Base-by-base conservation (phyloP, 164 flowering plant genomes). In the Chloranthus sessilifolius region DNA sequence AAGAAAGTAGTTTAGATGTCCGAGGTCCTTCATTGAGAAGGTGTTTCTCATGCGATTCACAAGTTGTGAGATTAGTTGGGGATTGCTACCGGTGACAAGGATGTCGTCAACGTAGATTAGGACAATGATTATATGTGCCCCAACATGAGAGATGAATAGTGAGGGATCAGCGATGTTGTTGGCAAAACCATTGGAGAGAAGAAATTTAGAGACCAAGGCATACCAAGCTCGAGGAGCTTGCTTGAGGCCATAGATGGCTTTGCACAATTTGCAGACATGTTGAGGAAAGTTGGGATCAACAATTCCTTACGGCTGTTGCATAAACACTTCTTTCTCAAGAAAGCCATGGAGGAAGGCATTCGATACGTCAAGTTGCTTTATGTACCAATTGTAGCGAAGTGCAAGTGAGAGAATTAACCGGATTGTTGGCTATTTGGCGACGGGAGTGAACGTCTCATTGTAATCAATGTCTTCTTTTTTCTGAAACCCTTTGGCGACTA, bases 401-500 rank as follows among this genome's bases (percentile, higher is more conserved):
- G 7, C 23, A 17, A 41, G 17, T 10, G 24, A 7, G 7, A 41
- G 21, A 3, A 25, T 17, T 15, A 16, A 12, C 3, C 19, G n/a
- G 9, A 45, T 25, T 16, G 9, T 45, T 2, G 50, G 5, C 4
- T 5, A 19, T 45, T 28, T 45, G 2, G 14, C 33, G 2, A 45
- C 34, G 4, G 19, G 50, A 16, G 33, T 25, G 4, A 45, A 45
- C 17, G 17, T 45, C 33, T 45, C 50, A 8, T n/a, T 7, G 27
- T 45, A 45, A 27, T 25, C 33, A 11, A 26, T n/a, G 3, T 5
- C 33, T 14, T 5, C 5, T 12, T 45, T 16, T 28, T 45, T 31
- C 25, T 45, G 50, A 45, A 25, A 45, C 9, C 50, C 50, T 14
- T 27, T 45, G 11, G 33, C 50, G 0, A 25, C 21, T 8, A 41